These are phyloP conservation scores for Kwoniella shandongensis DNA, from an alignment of 768 basidiomycete genomes.

Conservation along the genomic window DNA sequence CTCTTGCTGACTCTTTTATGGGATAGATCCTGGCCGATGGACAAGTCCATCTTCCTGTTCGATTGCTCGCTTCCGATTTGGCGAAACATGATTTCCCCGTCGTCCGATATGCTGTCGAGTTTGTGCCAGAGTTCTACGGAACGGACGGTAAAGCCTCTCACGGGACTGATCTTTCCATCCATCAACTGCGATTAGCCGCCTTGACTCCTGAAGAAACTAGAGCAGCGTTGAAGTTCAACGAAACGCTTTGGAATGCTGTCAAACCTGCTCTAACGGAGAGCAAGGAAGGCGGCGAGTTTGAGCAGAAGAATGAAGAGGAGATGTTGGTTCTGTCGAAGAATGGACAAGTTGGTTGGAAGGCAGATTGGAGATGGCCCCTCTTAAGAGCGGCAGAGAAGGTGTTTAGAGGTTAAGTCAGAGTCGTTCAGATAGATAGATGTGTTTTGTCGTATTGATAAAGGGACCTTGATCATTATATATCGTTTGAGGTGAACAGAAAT, in stretches of 20 bases:
- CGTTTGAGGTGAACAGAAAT: too few relatives aligned
- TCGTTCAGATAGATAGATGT: too few relatives aligned
- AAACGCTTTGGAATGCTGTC: constrained; percentile 58
- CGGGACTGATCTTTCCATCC: constrained; percentile 64
- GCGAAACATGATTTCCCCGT: constrained; percentile 63
- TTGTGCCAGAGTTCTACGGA: constrained; percentile 66
- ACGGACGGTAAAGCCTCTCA: constrained; percentile 69
- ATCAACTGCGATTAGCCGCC: constrained; percentile 62
- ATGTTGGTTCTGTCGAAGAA: constrained; percentile 62
- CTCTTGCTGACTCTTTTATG: too few relatives aligned
- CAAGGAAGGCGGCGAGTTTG: constrained; percentile 39
- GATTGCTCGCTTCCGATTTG: constrained; percentile 66
- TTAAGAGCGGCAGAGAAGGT: constrained; percentile 25
- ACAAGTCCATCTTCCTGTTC: constrained; percentile 65
- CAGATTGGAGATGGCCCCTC: constrained; percentile 60
- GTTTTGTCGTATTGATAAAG: too few relatives aligned
- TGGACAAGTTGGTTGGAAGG: constrained; percentile 60
- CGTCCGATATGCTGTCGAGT: constrained; percentile 67
- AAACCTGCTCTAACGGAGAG: constrained; percentile 54
- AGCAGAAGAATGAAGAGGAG: constrained; percentile 52
- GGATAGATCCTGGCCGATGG: constrained; percentile 36
- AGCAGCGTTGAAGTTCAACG: constrained; percentile 63
- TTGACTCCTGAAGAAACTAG: constrained; percentile 58
- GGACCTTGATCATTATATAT: too few relatives aligned
- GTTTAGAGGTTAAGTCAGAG: constrained; percentile 14